Evolutionary conservation across 148 eudicot genomes (phyloP), one percentile per base, ranked within the genome.

Genomic region (Cornus kousa): DNA sequence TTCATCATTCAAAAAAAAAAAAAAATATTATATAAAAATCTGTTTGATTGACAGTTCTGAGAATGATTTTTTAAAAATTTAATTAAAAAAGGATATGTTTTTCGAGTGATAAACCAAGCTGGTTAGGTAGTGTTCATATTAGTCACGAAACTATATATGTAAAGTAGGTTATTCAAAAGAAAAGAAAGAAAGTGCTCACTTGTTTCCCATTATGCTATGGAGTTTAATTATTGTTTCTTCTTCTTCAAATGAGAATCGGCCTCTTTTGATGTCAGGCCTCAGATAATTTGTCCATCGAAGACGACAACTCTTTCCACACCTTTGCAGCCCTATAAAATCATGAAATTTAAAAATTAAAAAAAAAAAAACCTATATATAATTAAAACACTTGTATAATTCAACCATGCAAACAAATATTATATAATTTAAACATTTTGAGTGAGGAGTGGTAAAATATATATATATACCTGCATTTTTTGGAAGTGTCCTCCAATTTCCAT

Each of bases 301-400:
- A 3, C 99, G 86, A 40, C 99, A 96, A 46, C 99, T 96, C 90
- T 96, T 96, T 24, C 99, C 99, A 80, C 99, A 96, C 85, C 99
- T 93, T 79, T 93, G 88, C 20, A 96, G 87, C 22, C 95, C 99
- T 95, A n/a, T 66, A 39, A 1, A 76, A 13, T 16, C 2, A 39
- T 35, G 57, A 16, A 55, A 55, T 55, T 16, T 16, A 55, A 10
- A 28, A 28, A 28, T 0, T 0, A 28, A 28, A 28, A 35, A 35
- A 35, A 2, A 35, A 35, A 35, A 35, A 2, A 35, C 37, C 37
- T 3, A 33, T 3, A 33, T 3, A 19, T 57, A 57, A 1, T 4
- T 57, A 14, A 57, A 13, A 19, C 62, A 57, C 62, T 57, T 0
- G 16, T 55, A 57, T 7, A 57, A 57, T 57, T 57, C 17, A 57